Evolutionary conservation across 2,329 filamentous ascomycete species (phyloP).

Genomic region (Mollisiaceae sp.): DNA sequence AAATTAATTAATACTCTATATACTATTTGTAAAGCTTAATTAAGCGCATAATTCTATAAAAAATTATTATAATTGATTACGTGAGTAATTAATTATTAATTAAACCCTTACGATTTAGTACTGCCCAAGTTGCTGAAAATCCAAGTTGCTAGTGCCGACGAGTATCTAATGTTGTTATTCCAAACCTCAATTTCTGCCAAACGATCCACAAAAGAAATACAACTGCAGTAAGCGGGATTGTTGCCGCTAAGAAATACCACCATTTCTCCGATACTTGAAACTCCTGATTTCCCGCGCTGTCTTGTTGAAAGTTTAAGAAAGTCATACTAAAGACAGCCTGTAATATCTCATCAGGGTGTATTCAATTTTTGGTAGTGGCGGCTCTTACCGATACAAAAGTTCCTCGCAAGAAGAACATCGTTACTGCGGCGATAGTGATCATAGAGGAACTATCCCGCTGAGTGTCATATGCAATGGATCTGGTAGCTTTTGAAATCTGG

Average conservation of each 20-base stretch:
- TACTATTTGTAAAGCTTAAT: too few relatives aligned
- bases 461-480: not conserved
- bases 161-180: not conserved
- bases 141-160: too few relatives aligned
- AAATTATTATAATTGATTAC: too few relatives aligned
- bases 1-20: too few relatives aligned
- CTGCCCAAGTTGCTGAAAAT: too few relatives aligned
- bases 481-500: not conserved
- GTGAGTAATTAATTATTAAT: too few relatives aligned
- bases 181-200: not conserved
- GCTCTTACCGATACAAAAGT: not conserved
- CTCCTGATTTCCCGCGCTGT: not conserved
- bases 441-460: not conserved
- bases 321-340: not conserved
- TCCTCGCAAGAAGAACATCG: not conserved
- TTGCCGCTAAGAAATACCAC: not conserved
- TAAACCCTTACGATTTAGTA: too few relatives aligned
- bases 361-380: not conserved
- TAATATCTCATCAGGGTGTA: not conserved
- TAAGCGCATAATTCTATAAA: too few relatives aligned
- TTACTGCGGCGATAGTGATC: not conserved
- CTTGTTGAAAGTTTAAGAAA: not conserved
- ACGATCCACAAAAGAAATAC: not conserved
- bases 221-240: not conserved
- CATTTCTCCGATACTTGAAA: conserved; percentile 1